Evolutionary conservation across 768 basidiomycete genomes (phyloP).

Genomic region (Podaxis sp.): DNA sequence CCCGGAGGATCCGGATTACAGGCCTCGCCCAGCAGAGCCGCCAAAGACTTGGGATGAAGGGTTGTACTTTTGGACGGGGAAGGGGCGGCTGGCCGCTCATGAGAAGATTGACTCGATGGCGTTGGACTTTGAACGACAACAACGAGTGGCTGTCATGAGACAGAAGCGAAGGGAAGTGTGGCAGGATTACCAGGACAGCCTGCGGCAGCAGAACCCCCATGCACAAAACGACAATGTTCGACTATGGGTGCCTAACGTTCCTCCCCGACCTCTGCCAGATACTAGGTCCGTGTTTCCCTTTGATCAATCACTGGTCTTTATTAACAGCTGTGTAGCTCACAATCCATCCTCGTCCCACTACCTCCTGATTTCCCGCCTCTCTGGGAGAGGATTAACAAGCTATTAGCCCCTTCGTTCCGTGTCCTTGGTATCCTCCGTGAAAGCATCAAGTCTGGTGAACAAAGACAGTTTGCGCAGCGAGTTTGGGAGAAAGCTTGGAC

Average conservation of each 20-base stretch:
- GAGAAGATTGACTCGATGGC: constrained; percentile 61
- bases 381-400: constrained; percentile 44
- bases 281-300: constrained; percentile 27
- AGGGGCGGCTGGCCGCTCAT: constrained; percentile 44
- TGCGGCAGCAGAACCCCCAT: constrained; percentile 24
- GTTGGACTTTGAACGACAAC: constrained; percentile 49
- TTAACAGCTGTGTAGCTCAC: constrained; percentile 27
- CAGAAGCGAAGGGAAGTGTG: constrained; percentile 39
- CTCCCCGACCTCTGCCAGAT: constrained; percentile 37
- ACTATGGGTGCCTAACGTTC: constrained; percentile 37
- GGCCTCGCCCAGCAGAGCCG: constrained; percentile 12
- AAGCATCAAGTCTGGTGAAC: constrained; percentile 54
- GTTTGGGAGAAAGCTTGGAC: constrained; percentile 64
- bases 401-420: constrained; percentile 54
- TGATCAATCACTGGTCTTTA: constrained; percentile 1
- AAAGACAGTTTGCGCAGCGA: constrained; percentile 50
- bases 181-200: constrained; percentile 48
- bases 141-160: constrained; percentile 32
- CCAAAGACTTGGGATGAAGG: constrained; percentile 67
- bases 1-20: constrained; percentile 20
- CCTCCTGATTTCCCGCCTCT: constrained; percentile 55
- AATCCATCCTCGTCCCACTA: constrained; percentile 52
- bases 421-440: constrained; percentile 47
- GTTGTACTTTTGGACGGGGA: constrained; percentile 69
- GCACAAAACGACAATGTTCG: constrained; percentile 21